Evolutionary conservation across 2,329 filamentous ascomycete species (phyloP), one percentile per base, ranked within the genome.

Genomic region (Colletotrichum tamarilloi): DNA sequence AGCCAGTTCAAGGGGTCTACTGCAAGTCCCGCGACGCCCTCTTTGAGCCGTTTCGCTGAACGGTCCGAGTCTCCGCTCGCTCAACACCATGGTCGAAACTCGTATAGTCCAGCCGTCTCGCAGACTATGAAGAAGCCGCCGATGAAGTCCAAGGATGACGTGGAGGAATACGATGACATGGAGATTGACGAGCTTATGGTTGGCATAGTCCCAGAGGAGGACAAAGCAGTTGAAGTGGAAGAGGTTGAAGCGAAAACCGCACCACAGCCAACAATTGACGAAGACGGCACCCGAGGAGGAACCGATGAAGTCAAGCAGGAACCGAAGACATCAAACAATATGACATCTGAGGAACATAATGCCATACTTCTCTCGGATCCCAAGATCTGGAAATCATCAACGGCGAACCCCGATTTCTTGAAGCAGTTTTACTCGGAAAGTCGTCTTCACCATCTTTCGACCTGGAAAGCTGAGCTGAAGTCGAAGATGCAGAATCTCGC

Each of bases 371-470:
- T 99, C 4, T 90, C 93, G 2, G 95, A 98, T 78, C 95, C 97
- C 2, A 92, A 92, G 42, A 91, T 98, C 77, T 91, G 94, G 72
- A 97, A 97, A 79, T 95, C 95, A 0, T 97, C 95, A 1, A 95
- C 95, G 1, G 94, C 95, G 9, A 97, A 99, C 76, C 97, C 97
- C 0, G 92, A 97, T 46, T 99, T 99, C 74, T 86, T 99, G 1
- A 93, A 96, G 75, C 95, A 98, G 74, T 99, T 94, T 79, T 99
- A 98, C 80, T 93, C 95, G 5, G 95, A 98, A 83, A 98, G 96
- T 74, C 92, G 97, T 28, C 87, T 99, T 24, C 97, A 99, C 82
- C 97, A 99, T 80, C 85, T 99, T 0, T 98, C 96, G 0, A 95
- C 94, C 1, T 98, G 97, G 97, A 99, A 98, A 85, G 94, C 96